Evolutionary conservation across 2,329 filamentous ascomycete species (phyloP).

Genomic region (Pseudocercospora fijiensis): DNA sequence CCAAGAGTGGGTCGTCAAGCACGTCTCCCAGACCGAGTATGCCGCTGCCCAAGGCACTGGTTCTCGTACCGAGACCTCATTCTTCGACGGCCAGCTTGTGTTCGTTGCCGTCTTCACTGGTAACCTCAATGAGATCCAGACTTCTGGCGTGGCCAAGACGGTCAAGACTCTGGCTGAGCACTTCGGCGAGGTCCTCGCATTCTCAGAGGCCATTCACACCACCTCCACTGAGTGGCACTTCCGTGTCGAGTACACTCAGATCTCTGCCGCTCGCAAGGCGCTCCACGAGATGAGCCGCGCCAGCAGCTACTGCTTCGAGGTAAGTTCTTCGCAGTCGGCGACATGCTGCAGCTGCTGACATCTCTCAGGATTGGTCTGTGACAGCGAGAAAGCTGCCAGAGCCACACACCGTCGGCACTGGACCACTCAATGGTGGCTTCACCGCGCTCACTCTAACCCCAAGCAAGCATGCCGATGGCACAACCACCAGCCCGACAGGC

Average conservation of each 20-base stretch:
- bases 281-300: conserved; percentile 12
- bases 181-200: conserved; percentile 30
- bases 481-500: conserved; percentile 29
- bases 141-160: conserved; percentile 16
- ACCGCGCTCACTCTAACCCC: not conserved
- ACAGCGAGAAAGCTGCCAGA: conserved; percentile 2
- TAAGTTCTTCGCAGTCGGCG: conserved; percentile 16
- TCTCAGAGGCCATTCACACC: conserved; percentile 16
- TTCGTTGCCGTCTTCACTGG: conserved; percentile 24
- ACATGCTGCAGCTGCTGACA: conserved; percentile 15
- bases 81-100: conserved; percentile 34
- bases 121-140: conserved; percentile 19
- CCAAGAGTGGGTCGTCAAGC: conserved; percentile 10
- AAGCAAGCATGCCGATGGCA: conserved; percentile 1
- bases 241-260: conserved; percentile 34
- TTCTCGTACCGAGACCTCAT: conserved; percentile 10
- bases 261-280: conserved; percentile 27
- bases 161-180: conserved; percentile 17
- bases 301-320: conserved; percentile 15
- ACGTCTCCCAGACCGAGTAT: conserved; percentile 27
- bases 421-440: not conserved
- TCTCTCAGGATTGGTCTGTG: conserved; percentile 18
- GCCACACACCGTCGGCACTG: not conserved
- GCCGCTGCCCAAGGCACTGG: conserved; percentile 12
- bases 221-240: conserved; percentile 25